Evolutionary conservation across 176 grass and related monocot species (phyloP).

Genomic region (Aegilops tauschii): DNA sequence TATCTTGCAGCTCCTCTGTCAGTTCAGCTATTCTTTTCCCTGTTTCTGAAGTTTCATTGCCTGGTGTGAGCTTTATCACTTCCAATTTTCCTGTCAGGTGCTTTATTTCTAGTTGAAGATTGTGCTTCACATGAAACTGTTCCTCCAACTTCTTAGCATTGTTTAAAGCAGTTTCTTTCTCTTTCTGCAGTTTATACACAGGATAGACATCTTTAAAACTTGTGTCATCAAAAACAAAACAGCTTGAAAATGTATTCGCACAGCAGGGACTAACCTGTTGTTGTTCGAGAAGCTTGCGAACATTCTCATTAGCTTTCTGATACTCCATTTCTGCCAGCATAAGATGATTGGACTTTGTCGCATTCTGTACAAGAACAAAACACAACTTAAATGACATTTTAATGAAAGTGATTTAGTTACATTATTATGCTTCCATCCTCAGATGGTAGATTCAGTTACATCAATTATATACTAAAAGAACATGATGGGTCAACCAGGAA

Average conservation of each 20-base stretch:
- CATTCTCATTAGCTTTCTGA: conserved; percentile 60
- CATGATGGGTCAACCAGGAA: not conserved
- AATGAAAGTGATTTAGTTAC: conserved; percentile 7
- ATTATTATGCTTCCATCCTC: conserved; percentile 31
- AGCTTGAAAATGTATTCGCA: not conserved
- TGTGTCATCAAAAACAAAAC: not conserved
- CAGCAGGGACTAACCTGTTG: conserved; percentile 46
- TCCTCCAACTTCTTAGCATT: conserved; percentile 40
- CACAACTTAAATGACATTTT: not conserved
- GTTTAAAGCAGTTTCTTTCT: conserved; percentile 49
- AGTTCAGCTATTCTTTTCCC: conserved; percentile 44
- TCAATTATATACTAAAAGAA: not conserved
- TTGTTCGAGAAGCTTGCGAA: conserved; percentile 50
- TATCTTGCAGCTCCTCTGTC: conserved; percentile 46
- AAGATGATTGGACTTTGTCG: conserved; percentile 40
- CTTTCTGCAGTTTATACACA: conserved; percentile 45
- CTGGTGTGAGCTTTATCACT: conserved; percentile 56
- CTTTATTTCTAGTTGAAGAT: conserved; percentile 71
- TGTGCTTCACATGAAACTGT: conserved; percentile 50
- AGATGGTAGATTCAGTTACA: conserved; percentile 39
- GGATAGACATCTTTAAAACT: not conserved
- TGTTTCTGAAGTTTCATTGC: conserved; percentile 36
- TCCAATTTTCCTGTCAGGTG: conserved; percentile 52
- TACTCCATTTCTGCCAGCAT: conserved; percentile 56
- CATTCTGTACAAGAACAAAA: conserved; percentile 40